Percentiles rank a stretch among this genome's conserved stretches.
phyloP scores from a whole-genome alignment of 495 filamentous ascomycete genomes.

The Annulohypoxylon moriforme region DNA sequence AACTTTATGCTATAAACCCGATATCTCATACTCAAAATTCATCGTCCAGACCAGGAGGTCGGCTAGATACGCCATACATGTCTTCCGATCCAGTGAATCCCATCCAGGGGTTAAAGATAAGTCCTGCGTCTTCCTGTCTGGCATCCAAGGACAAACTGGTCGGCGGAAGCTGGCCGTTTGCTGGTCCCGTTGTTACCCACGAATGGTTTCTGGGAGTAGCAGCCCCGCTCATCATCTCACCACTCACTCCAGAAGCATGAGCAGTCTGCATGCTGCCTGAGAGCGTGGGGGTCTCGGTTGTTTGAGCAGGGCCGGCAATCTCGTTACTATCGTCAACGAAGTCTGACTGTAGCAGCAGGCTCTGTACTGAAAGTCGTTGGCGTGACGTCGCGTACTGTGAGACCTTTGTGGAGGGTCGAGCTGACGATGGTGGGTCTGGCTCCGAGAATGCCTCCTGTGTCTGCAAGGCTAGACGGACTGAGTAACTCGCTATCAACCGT shows the following conservation, averaged over 20 bases:
- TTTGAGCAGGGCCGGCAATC: slow-evolving; percentile 32
- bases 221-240: background rate
- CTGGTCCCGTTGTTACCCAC: slow-evolving; percentile 5
- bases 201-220: background rate
- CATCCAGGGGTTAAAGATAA: slow-evolving; percentile 49
- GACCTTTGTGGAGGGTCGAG: slow-evolving; percentile 34
- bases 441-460: slow-evolving; percentile 36
- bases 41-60: slow-evolving; percentile 20
- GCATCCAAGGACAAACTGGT: slow-evolving; percentile 32
- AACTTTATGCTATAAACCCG: too few species aligned
- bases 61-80: slow-evolving; percentile 31
- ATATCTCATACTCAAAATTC: too few species aligned
- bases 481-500: slow-evolving; percentile 42
- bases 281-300: background rate
- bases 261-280: background rate
- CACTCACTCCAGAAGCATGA: background rate
- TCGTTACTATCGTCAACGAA: slow-evolving; percentile 48
- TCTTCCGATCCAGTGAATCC: slow-evolving; percentile 42
- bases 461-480: slow-evolving; percentile 36
- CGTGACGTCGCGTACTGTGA: slow-evolving; percentile 45
- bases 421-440: slow-evolving; percentile 34
- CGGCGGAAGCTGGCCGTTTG: slow-evolving; percentile 7
- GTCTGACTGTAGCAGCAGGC: slow-evolving; percentile 44
- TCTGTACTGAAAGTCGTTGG: slow-evolving; percentile 46
- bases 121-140: slow-evolving; percentile 41